A percentile compares a stretch with the other conserved stretches of the same genome.
These are phyloP conservation scores for Ramichloridium luteum DNA, from an alignment of 2,329 filamentous ascomycete species.

Conservation along the genomic window DNA sequence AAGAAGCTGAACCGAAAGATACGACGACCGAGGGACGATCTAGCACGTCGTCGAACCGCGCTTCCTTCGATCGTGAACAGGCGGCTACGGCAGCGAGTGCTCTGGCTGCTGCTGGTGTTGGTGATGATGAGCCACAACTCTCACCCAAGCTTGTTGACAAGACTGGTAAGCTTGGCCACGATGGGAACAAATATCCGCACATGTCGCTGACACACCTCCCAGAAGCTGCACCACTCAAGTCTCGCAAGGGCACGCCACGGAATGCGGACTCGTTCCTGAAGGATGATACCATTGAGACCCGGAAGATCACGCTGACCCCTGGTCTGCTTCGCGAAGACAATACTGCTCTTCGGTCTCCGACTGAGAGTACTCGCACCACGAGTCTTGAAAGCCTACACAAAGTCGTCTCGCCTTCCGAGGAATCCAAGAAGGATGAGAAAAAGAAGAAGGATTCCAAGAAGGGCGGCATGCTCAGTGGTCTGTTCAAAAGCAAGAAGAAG, in stretches of 20 bases:
- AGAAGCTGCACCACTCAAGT: slow-evolving; percentile 40
- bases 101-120: slow-evolving; percentile 13
- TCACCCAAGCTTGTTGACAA: slow-evolving; percentile 24
- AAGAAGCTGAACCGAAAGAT: slow-evolving; percentile 13
- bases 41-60: slow-evolving; percentile 18
- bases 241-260: slow-evolving; percentile 72
- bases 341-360: slow-evolving; percentile 20
- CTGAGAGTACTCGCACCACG: slow-evolving; percentile 39
- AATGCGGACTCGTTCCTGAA: slow-evolving; percentile 97
- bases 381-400: slow-evolving; percentile 71
- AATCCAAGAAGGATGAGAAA: slow-evolving; percentile 64
- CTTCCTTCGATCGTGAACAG: slow-evolving; percentile 22
- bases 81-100: slow-evolving; percentile 18
- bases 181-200: too few relatives aligned
- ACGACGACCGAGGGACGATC: slow-evolving; percentile 13
- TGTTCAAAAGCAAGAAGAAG: slow-evolving; percentile 55
- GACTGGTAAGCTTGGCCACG: slow-evolving; percentile 15
- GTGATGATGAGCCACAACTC: slow-evolving; percentile 19
- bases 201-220: slow-evolving; percentile 9
- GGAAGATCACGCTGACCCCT: slow-evolving; percentile 93
- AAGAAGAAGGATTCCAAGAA: slow-evolving; percentile 65
- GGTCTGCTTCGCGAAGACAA: slow-evolving; percentile 78
- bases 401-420: slow-evolving; percentile 52
- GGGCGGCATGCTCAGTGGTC: slow-evolving; percentile 56
- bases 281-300: slow-evolving; percentile 86